Evolutionary conservation across 345 rosid genomes (phyloP).

Genomic region (Brassica carinata): DNA sequence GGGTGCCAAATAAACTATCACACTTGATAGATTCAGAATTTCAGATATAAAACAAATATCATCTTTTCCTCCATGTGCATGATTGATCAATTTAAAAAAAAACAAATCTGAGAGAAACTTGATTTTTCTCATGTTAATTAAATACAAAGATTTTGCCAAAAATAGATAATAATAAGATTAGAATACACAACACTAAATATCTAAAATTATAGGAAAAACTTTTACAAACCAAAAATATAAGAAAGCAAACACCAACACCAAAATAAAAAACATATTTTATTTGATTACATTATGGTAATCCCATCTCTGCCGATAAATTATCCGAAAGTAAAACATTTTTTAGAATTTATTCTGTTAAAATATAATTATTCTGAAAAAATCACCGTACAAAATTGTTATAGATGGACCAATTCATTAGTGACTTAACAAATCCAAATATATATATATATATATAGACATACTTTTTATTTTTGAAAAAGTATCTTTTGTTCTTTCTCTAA

Average conservation of each 20-base stretch:
- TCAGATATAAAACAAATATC: conserved; percentile 3
- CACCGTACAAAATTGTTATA: not conserved
- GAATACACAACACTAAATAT: not conserved
- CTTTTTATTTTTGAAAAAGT: too few species aligned
- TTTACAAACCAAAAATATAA: not conserved
- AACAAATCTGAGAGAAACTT: not conserved
- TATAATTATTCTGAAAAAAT: too few species aligned
- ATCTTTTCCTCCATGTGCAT: not conserved
- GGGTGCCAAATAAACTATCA: not conserved
- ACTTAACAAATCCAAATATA: too few species aligned
- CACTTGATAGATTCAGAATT: conserved; percentile 10
- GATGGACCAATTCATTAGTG: not conserved
- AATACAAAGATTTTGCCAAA: not conserved
- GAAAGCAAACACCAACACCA: not conserved
- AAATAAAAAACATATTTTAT: not conserved
- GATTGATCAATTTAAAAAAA: not conserved
- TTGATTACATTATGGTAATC: not conserved
- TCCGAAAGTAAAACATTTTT: not conserved
- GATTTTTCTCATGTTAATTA: not conserved
- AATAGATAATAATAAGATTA: not conserved
- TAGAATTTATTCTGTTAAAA: too few species aligned
- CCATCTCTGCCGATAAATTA: not conserved
- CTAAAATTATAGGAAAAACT: not conserved
- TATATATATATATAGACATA: too few species aligned
- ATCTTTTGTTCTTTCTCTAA: too few species aligned